These are phyloP conservation scores for Exserohilum turcica DNA, from an alignment of 2,329 filamentous ascomycete genomes.

Conservation along the genomic window DNA sequence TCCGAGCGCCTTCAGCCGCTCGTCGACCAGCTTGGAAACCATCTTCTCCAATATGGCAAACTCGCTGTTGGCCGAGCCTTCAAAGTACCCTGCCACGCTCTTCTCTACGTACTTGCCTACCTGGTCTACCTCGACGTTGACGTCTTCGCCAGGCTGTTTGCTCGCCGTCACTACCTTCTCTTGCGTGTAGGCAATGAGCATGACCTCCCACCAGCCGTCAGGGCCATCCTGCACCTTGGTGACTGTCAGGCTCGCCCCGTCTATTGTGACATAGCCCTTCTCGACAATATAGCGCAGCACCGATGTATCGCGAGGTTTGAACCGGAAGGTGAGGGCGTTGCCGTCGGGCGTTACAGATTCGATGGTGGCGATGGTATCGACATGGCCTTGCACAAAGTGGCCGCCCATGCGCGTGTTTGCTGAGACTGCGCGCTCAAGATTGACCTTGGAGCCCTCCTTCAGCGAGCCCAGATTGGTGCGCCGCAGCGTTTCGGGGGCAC, in stretches of 20 bases:
- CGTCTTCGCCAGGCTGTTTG: constrained; percentile 78
- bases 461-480: constrained; percentile 91
- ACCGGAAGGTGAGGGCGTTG: constrained; percentile 85
- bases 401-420: constrained; percentile 95
- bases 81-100: constrained; percentile 81
- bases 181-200: constrained; percentile 97
- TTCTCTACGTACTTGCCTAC: constrained; percentile 87
- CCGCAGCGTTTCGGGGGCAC: constrained; percentile 93
- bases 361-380: constrained; percentile 85
- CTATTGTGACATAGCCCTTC: constrained; percentile 94
- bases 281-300: constrained; percentile 89
- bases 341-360: constrained; percentile 76
- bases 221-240: constrained; percentile 80
- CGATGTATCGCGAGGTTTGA: constrained; percentile 70
- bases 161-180: constrained; percentile 82
- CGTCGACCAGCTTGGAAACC: constrained; percentile 72
- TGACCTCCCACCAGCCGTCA: constrained; percentile 89
- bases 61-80: constrained; percentile 58
- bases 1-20: constrained; percentile 59
- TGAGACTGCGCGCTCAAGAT: constrained; percentile 91
- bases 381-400: constrained; percentile 97
- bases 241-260: constrained; percentile 92
- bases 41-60: constrained; percentile 59
- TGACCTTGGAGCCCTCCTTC: constrained; percentile 70
- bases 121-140: constrained; percentile 94